A percentile compares a stretch with the other conserved stretches of the same genome.
phyloP scores from a whole-genome alignment of 352 stramenopile genomes.

The Phytophthora podocarpi region DNA sequence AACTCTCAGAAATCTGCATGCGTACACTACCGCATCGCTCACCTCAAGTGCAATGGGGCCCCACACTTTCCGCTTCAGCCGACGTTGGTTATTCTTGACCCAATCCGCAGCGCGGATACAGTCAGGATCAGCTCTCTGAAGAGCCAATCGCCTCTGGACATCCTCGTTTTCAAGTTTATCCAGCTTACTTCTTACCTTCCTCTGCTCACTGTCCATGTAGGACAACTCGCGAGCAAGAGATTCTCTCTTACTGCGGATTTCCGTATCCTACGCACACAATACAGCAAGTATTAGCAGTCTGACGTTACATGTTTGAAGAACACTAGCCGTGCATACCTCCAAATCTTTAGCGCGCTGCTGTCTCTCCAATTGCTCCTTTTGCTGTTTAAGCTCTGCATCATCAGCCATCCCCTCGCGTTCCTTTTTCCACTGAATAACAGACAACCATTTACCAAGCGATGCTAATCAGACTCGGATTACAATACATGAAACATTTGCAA shows the following conservation, averaged over 20 bases:
- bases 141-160: constrained; percentile 62
- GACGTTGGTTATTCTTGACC: constrained; percentile 72
- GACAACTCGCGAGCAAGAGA: constrained; percentile 51
- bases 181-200: constrained; percentile 58
- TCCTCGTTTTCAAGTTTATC: constrained; percentile 78
- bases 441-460: constrained; percentile 1
- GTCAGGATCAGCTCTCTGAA: constrained; percentile 69
- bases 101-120: constrained; percentile 79
- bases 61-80: constrained; percentile 81
- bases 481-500: neutral
- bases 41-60: constrained; percentile 81
- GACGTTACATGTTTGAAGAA: neutral
- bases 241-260: constrained; percentile 75
- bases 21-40: no score
- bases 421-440: constrained; percentile 55
- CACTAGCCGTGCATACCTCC: constrained; percentile 42
- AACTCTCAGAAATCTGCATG: no score
- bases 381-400: constrained; percentile 52
- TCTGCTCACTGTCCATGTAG: constrained; percentile 55
- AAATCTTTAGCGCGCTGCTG: constrained; percentile 73
- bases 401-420: constrained; percentile 57
- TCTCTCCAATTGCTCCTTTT: constrained; percentile 69
- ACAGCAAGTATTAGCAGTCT: neutral
- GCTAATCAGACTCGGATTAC: neutral
- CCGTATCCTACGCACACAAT: constrained; percentile 53